A percentile compares a stretch with the other conserved stretches of the same genome.
phyloP scores from a whole-genome alignment of 371 early-diverging fungal species.

The Umbelopsis sp. region DNA sequence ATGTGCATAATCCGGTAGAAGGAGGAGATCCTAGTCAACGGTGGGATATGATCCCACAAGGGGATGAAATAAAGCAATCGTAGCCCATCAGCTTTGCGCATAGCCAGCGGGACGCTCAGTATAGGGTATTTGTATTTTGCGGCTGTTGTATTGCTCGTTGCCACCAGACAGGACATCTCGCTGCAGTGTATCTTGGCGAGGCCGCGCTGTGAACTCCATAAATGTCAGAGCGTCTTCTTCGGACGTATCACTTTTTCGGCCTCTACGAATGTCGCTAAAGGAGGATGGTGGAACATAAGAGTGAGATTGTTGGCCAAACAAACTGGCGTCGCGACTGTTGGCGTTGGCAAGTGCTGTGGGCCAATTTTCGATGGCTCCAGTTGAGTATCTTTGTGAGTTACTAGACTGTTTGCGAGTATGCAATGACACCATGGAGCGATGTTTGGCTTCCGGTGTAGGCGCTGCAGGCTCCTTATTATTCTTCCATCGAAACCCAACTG shows the following conservation, averaged over 20 bases:
- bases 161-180: not conserved
- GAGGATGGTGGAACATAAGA: not conserved
- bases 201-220: constrained; percentile 4
- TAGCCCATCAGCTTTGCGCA: not conserved
- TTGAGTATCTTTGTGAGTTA: not conserved
- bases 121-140: constrained; percentile 1
- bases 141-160: constrained; percentile 8
- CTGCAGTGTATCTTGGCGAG: not conserved
- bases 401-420: not conserved
- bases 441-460: not conserved
- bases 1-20: not conserved
- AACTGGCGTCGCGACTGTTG: constrained; percentile 1
- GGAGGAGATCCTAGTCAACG: not conserved
- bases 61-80: not conserved
- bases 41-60: not conserved
- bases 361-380: constrained; percentile 8
- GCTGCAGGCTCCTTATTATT: not conserved
- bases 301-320: not conserved
- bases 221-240: constrained; percentile 3
- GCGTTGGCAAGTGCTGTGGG: not conserved
- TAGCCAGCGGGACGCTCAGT: not conserved
- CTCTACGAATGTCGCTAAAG: not conserved
- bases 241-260: not conserved
- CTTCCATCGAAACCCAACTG: not conserved
- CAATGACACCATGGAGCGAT: constrained; percentile 13